Conservation (phyloP, 208 protist genomes). For the Entamoeba dispar region DNA sequence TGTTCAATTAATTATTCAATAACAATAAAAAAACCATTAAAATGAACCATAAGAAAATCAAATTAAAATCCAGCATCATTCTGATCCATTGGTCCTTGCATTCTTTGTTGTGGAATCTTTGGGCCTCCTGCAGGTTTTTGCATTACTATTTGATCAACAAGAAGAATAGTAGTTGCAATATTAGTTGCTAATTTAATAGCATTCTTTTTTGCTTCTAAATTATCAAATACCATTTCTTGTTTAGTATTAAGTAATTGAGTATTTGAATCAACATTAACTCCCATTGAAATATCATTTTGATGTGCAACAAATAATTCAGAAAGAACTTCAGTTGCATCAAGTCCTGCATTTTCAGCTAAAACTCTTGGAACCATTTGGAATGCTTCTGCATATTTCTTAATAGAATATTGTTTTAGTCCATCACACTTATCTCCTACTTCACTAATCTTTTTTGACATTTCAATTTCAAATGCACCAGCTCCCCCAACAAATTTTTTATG, state of each 20-base stretch:
- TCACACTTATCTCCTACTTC: background rate
- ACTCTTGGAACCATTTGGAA: slow-evolving; percentile 18
- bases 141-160: slow-evolving; percentile 26
- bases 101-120: background rate
- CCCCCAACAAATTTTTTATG: slow-evolving; percentile 10
- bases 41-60: too few species aligned
- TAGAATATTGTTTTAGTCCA: slow-evolving; percentile 20
- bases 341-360: slow-evolving; percentile 21
- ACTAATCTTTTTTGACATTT: slow-evolving; percentile 1
- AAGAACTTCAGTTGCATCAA: background rate
- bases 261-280: background rate
- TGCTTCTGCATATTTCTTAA: slow-evolving; percentile 17
- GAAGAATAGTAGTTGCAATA: slow-evolving; percentile 5
- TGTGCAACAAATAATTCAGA: background rate
- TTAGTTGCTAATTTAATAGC: slow-evolving; percentile 7
- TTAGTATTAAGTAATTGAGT: background rate
- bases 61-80: background rate
- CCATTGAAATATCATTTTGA: background rate
- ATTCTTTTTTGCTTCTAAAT: slow-evolving; percentile 4
- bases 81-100: background rate
- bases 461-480: slow-evolving; percentile 20
- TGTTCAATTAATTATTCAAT: too few species aligned
- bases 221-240: slow-evolving; percentile 9
- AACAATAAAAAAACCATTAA: too few species aligned
- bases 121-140: slow-evolving; percentile 12